Conservation (phyloP, 2,329 filamentous ascomycete genomes). For the Colletotrichum zoysiae region DNA sequence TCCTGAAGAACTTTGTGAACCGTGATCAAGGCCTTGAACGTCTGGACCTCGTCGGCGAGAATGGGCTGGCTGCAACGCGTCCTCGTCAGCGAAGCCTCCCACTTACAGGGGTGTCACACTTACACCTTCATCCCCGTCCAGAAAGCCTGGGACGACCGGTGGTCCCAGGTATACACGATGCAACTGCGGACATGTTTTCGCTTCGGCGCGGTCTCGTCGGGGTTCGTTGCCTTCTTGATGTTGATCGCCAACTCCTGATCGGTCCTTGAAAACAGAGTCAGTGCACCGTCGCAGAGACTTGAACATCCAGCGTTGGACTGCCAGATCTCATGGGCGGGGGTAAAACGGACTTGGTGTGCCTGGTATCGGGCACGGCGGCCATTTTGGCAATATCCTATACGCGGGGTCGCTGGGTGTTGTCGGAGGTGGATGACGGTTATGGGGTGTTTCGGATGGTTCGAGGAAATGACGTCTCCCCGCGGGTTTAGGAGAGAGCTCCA, state of each 20-base stretch:
- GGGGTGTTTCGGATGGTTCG: conserved; percentile 24
- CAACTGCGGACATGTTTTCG: conserved; percentile 97
- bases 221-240: conserved; percentile 77
- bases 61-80: conserved; percentile 83
- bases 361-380: conserved; percentile 40
- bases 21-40: conserved; percentile 97
- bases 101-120: conserved; percentile 51
- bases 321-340: background rate
- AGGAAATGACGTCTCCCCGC: conserved; percentile 37
- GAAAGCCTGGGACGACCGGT: conserved; percentile 94
- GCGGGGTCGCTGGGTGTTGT: conserved; percentile 28
- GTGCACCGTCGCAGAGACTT: conserved; percentile 20
- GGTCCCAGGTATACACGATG: conserved; percentile 99
- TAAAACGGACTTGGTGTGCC: conserved; percentile 42
- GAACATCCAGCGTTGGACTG: background rate
- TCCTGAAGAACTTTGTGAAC: conserved; percentile 98
- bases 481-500: conserved; percentile 34
- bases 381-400: conserved; percentile 34
- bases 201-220: conserved; percentile 76
- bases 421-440: conserved; percentile 16
- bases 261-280: conserved; percentile 60
- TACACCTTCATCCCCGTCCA: conserved; percentile 99
- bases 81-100: conserved; percentile 3
- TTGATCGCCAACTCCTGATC: conserved; percentile 78
- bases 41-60: conserved; percentile 97